Evolutionary conservation across 176 grass and related monocot genomes (phyloP).

Genomic region (Secale cereale): DNA sequence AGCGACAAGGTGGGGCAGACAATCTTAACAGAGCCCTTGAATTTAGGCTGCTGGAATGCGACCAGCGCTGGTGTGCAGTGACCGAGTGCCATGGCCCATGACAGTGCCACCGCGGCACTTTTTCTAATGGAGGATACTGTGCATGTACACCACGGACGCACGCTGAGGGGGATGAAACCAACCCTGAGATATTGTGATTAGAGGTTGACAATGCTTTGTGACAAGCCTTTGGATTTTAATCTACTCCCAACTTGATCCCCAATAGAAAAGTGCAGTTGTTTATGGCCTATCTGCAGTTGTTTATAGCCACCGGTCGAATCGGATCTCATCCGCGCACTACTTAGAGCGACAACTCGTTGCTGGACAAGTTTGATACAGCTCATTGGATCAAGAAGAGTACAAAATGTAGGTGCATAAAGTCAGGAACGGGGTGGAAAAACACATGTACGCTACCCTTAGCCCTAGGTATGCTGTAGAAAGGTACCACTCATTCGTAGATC

Average conservation of each 20-base stretch:
- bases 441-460: neutral
- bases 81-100: constrained; percentile 16
- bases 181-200: neutral
- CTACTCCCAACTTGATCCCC: neutral
- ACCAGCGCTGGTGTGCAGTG: constrained; percentile 4
- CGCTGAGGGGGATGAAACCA: neutral
- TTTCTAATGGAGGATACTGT: neutral
- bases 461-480: neutral
- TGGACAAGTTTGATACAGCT: neutral
- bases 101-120: neutral
- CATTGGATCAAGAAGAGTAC: constrained; percentile 11
- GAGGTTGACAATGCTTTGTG: neutral
- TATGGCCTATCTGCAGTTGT: neutral
- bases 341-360: neutral
- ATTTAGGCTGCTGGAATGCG: constrained; percentile 7
- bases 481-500: neutral
- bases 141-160: neutral
- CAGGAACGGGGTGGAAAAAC: constrained; percentile 22
- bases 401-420: constrained; percentile 29
- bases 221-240: neutral
- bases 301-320: neutral
- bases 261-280: neutral
- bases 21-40: constrained; percentile 35
- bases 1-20: constrained; percentile 15
- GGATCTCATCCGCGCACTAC: neutral